Base-by-base conservation (phyloP, 2,329 filamentous ascomycete species). In the Arachnopeziza araneosa region DNA sequence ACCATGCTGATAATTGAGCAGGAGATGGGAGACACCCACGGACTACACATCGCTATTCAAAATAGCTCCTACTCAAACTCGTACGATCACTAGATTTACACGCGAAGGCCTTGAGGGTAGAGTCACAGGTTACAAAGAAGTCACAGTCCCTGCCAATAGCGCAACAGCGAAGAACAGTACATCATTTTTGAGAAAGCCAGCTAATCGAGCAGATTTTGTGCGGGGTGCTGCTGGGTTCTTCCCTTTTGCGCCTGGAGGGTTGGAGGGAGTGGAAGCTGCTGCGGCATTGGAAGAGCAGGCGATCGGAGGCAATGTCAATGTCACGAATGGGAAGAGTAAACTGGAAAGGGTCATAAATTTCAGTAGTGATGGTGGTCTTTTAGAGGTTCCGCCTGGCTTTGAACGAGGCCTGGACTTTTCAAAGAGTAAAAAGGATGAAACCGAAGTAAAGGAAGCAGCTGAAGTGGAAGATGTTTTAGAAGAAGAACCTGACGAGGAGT, bases 121-220 rank as follows among this genome's bases (percentile, higher is more conserved):
- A 56, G 93, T 99, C 24, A 96, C 91, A 9, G 93, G 93, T 55
- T 98, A 99, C 75, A 89, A 88, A 71, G 95, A 97, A 73, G 90
- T 98, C 55, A 97, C 95, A 0, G 86, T 98, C 9, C 91, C 93
- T 5, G 91, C 91, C 36, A 90, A 87, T 69, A 96, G 89, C 69
- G 91, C 90, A 19, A 97, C 90, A 19, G 93, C 92, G 54, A 99
- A 97, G 76, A 96, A 96, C 71, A 97, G 92, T 2, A 98, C 93
- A 0, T 96, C 92, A 5, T 80, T 97, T 50, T 78, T 90, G 19
- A 84, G 95, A 52, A 96, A 96, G 71, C 93, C 93, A 2, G 93
- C 91, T 17, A 87, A 86, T 60, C 84, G 90, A 63, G 91, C 90
- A 30, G 93, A 98, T 55, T 96, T 74, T 44, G 93, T 98, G 14